A percentile compares a stretch with the other conserved stretches of the same genome.
Evolutionary conservation across 2,329 filamentous ascomycete genomes (phyloP).

Genomic region (Amauroascus verrucosus): DNA sequence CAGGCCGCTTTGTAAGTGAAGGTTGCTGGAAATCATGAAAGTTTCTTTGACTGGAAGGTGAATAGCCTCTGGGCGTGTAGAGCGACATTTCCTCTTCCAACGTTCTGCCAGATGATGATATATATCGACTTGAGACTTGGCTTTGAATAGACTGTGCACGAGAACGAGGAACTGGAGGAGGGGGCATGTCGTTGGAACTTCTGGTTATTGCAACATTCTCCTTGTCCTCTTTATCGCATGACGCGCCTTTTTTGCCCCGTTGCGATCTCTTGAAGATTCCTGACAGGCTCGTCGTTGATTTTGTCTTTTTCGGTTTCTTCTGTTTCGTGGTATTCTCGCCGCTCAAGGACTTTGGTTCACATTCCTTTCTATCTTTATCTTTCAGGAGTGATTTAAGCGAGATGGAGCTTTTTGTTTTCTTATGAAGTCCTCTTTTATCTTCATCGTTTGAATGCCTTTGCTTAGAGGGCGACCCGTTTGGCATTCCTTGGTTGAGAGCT

Average conservation of each 20-base stretch:
- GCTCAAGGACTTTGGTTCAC: slow-evolving; percentile 24
- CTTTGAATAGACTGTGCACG: slow-evolving; percentile 18
- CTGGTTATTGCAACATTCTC: slow-evolving; percentile 56
- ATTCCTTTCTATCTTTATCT: slow-evolving; percentile 40
- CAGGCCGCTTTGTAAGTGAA: slow-evolving; percentile 30
- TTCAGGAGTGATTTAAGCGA: slow-evolving; percentile 42
- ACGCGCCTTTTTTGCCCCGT: slow-evolving; percentile 50
- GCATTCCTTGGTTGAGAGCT: slow-evolving; percentile 28
- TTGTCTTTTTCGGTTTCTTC: slow-evolving; percentile 55
- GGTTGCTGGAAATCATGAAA: slow-evolving; percentile 46
- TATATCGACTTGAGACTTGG: slow-evolving; percentile 30
- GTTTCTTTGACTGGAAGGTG: slow-evolving; percentile 52
- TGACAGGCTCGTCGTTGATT: slow-evolving; percentile 73
- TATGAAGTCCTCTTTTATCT: slow-evolving; percentile 36
- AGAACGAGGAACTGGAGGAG: slow-evolving; percentile 2
- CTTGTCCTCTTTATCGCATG: slow-evolving; percentile 56
- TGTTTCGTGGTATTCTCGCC: slow-evolving; percentile 28
- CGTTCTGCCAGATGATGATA: slow-evolving; percentile 37
- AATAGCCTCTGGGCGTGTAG: slow-evolving; percentile 51
- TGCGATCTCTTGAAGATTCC: slow-evolving; percentile 64
- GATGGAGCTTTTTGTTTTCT: slow-evolving; percentile 46
- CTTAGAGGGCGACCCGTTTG: slow-evolving; percentile 20
- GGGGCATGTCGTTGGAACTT: slow-evolving; percentile 6
- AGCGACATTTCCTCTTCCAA: slow-evolving; percentile 47
- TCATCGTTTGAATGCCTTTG: slow-evolving; percentile 33